Evolutionary conservation across 2,329 filamentous ascomycete genomes (phyloP).

Genomic region (Biscogniauxia sp.): DNA sequence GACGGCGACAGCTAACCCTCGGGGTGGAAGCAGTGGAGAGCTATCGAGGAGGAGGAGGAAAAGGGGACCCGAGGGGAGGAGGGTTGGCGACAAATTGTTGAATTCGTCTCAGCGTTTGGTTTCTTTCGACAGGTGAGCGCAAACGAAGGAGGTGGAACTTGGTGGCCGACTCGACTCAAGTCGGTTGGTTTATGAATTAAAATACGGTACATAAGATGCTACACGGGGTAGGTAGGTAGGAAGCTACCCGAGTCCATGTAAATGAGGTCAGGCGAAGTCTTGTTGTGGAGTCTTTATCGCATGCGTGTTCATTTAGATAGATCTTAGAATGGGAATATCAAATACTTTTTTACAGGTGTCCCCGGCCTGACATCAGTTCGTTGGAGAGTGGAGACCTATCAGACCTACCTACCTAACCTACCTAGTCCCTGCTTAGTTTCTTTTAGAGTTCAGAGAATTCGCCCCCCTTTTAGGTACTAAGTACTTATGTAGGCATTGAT

Average conservation of each 20-base stretch:
- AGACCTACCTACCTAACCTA: too few relatives aligned
- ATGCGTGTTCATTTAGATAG: slow-evolving; percentile 1
- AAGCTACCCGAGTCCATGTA: too few relatives aligned
- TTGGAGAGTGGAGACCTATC: too few relatives aligned
- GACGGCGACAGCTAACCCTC: slow-evolving; percentile 20
- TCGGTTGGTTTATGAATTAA: background rate
- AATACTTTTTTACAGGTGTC: slow-evolving; percentile 8
- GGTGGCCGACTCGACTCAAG: too few relatives aligned
- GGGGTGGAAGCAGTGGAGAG: slow-evolving; percentile 4
- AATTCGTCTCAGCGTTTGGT: background rate
- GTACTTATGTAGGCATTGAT: too few relatives aligned
- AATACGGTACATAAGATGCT: background rate
- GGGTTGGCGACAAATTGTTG: too few relatives aligned
- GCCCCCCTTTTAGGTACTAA: too few relatives aligned
- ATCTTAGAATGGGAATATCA: slow-evolving; percentile 11
- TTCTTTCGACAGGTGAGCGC: background rate
- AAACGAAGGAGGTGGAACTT: background rate
- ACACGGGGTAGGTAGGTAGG: too few relatives aligned
- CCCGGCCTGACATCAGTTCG: background rate
- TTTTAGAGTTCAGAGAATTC: too few relatives aligned
- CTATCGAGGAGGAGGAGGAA: slow-evolving; percentile 6
- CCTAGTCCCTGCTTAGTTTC: too few relatives aligned
- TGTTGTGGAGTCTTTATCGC: slow-evolving; percentile 1
- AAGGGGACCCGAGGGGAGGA: too few relatives aligned
- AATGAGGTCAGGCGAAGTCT: background rate